Evolutionary conservation across 208 protist genomes (phyloP).

Genomic region (Trypanosoma rangeli): DNA sequence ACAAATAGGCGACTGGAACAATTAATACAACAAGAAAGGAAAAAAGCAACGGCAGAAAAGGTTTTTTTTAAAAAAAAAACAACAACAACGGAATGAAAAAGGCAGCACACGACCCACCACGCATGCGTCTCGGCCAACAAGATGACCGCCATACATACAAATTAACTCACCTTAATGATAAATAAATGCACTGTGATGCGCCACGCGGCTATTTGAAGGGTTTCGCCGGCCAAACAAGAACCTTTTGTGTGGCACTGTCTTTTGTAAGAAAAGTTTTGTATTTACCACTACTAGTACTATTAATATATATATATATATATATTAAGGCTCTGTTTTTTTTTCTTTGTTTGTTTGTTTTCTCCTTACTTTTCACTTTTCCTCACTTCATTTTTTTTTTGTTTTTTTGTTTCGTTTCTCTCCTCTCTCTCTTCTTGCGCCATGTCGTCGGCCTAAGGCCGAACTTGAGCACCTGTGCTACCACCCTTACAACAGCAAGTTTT

Average conservation of each 20-base stretch:
- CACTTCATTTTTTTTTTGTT: not conserved
- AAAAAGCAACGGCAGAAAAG: not conserved
- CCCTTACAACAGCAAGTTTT: constrained; percentile 23
- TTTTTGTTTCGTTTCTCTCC: constrained; percentile 16
- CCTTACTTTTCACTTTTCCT: constrained; percentile 25
- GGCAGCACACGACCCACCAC: not conserved
- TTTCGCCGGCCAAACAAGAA: no score
- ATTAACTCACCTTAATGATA: constrained; percentile 7
- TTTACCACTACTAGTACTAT: no score
- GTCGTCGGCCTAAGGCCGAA: constrained; percentile 2
- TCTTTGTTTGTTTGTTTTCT: constrained; percentile 14
- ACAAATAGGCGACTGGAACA: no score
- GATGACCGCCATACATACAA: not conserved
- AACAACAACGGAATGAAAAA: not conserved
- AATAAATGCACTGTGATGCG: not conserved
- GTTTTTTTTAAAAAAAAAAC: not conserved
- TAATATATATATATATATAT: constrained; percentile 30
- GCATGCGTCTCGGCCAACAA: not conserved
- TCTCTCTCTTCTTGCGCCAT: no score
- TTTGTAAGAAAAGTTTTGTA: constrained; percentile 2
- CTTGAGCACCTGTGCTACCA: constrained; percentile 1
- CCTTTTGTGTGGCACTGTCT: not conserved
- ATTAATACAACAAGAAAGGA: not conserved
- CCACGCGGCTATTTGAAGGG: no score
- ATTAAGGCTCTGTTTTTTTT: not conserved